phyloP scores from a whole-genome alignment of 2,329 filamentous ascomycete species.

The Trichocomaceae sp. region DNA sequence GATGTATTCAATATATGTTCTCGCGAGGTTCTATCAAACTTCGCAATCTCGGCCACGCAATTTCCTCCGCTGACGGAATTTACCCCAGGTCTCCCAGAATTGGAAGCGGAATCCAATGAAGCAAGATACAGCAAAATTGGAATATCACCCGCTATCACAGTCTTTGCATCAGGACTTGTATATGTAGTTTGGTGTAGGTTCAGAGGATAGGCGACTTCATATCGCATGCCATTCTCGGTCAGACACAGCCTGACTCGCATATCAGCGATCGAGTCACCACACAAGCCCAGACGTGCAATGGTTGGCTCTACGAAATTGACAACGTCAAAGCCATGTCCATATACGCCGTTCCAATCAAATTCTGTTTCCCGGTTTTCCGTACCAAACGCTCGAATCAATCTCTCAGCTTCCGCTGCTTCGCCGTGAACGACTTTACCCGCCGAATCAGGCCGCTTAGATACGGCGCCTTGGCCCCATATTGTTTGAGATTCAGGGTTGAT shows the following conservation, averaged over 20 bases:
- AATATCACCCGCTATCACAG: conserved; percentile 24
- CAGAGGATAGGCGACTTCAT: conserved; percentile 17
- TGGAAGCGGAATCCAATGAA: conserved; percentile 16
- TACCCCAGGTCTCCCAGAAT: conserved; percentile 20
- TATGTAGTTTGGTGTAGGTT: conserved; percentile 21
- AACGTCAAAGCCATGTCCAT: conserved; percentile 79
- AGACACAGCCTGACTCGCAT: conserved; percentile 33
- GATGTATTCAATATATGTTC: conserved; percentile 14
- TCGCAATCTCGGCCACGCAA: conserved; percentile 24
- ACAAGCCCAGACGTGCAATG: conserved; percentile 26
- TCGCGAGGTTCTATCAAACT: conserved; percentile 27
- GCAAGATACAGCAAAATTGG: conserved; percentile 29
- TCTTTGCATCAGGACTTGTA: conserved; percentile 23
- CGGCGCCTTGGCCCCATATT: conserved; percentile 92
- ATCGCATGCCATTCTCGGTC: conserved; percentile 35
- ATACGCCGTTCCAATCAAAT: conserved; percentile 67
- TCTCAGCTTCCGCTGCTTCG: conserved; percentile 54
- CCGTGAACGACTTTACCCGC: conserved; percentile 65
- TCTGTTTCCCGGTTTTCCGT: conserved; percentile 68
- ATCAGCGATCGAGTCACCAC: conserved; percentile 30
- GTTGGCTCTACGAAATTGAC: conserved; percentile 41
- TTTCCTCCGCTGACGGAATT: conserved; percentile 24
- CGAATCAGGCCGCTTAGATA: conserved; percentile 54
- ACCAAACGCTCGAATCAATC: conserved; percentile 72
- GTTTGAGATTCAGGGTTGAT: conserved; percentile 54